phyloP scores from a whole-genome alignment of 2,329 filamentous ascomycete species.

The Parascedosporium putredinis region DNA sequence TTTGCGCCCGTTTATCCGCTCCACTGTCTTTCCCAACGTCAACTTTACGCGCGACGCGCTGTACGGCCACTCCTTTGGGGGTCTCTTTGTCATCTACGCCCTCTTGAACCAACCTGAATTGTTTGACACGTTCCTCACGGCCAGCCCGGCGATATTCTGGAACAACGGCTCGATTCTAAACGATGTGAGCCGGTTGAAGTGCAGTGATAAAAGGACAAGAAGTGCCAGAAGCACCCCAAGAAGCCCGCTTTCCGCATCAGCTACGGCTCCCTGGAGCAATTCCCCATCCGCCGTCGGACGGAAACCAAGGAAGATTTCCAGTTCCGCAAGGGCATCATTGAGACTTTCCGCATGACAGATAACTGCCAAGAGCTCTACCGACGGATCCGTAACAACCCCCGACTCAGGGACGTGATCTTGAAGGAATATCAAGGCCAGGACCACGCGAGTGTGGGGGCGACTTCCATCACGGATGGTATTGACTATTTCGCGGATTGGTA shows the following conservation, averaged over 20 bases:
- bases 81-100: slow-evolving; percentile 33
- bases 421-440: slow-evolving; percentile 19
- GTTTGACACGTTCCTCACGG: slow-evolving; percentile 33
- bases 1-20: slow-evolving; percentile 23
- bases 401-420: slow-evolving; percentile 14
- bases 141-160: slow-evolving; percentile 37
- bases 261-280: slow-evolving; percentile 20
- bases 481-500: slow-evolving; percentile 1
- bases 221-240: slow-evolving; percentile 9
- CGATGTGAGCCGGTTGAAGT: slow-evolving; percentile 20
- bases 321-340: slow-evolving; percentile 15
- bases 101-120: slow-evolving; percentile 28
- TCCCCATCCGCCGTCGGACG: slow-evolving; percentile 15
- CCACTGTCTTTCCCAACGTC: slow-evolving; percentile 19
- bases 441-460: slow-evolving; percentile 10
- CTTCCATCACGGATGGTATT: background rate
- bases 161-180: slow-evolving; percentile 29
- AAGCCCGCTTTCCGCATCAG: slow-evolving; percentile 24
- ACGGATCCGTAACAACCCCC: slow-evolving; percentile 13
- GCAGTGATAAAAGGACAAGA: slow-evolving; percentile 10
- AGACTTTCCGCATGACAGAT: slow-evolving; percentile 12
- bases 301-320: slow-evolving; percentile 22
- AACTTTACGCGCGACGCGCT: slow-evolving; percentile 28
- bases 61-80: slow-evolving; percentile 39
- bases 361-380: slow-evolving; percentile 10